Conservation (phyloP, 2,329 filamentous ascomycete species). For the Botrytis fragariae region DNA sequence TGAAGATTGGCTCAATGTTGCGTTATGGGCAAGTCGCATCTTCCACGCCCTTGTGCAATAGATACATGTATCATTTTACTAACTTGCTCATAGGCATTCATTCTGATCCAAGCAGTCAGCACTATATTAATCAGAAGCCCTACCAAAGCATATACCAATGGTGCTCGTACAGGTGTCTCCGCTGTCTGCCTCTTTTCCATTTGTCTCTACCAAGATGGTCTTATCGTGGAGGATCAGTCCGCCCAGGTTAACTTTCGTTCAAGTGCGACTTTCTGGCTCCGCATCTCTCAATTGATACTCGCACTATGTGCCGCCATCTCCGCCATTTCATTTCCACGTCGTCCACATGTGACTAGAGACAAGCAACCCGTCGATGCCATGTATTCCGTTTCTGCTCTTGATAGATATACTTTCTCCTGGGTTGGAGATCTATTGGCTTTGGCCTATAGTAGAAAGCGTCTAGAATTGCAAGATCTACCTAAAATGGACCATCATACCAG, state of each 20-base stretch:
- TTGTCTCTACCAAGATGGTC: constrained; percentile 47
- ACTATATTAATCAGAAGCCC: constrained; percentile 51
- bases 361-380: constrained; percentile 61
- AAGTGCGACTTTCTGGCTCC: constrained; percentile 44
- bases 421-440: constrained; percentile 51
- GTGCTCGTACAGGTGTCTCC: constrained; percentile 51
- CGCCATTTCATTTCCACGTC: constrained; percentile 59
- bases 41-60: constrained; percentile 27
- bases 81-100: constrained; percentile 44
- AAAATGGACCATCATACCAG: constrained; percentile 56
- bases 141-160: constrained; percentile 53
- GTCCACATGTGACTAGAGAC: constrained; percentile 63
- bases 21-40: constrained; percentile 58
- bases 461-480: constrained; percentile 63
- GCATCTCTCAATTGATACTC: constrained; percentile 48
- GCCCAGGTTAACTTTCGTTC: constrained; percentile 21
- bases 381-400: constrained; percentile 58
- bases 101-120: constrained; percentile 52
- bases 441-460: constrained; percentile 55
- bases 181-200: constrained; percentile 46
- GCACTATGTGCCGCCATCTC: constrained; percentile 47
- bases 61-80: constrained; percentile 21
- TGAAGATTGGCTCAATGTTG: constrained; percentile 59
- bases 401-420: constrained; percentile 67
- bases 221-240: constrained; percentile 37